A percentile compares a stretch with the other conserved stretches of the same genome.
phyloP scores from a whole-genome alignment of 1,284 basidiomycete genomes.

The Tilletia horrida region DNA sequence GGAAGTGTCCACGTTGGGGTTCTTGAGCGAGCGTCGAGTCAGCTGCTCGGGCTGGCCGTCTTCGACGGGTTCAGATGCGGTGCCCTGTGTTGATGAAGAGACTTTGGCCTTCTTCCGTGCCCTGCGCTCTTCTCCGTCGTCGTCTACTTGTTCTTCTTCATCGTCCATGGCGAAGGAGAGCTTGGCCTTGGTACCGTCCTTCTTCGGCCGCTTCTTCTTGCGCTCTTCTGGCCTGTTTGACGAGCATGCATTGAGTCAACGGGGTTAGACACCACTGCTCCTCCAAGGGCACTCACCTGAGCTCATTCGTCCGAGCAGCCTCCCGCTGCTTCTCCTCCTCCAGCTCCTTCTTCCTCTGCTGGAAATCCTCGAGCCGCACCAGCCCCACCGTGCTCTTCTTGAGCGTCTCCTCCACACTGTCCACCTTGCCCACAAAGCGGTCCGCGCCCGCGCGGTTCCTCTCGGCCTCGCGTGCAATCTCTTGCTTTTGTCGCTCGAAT shows the following conservation, averaged over 20 bases:
- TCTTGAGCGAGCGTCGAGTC: constrained; percentile 75
- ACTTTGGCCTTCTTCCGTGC: constrained; percentile 43
- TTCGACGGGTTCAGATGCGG: background rate
- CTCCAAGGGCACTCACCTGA: constrained; percentile 17
- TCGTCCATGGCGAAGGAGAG: constrained; percentile 71
- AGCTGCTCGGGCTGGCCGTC: background rate
- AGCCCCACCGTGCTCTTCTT: constrained; percentile 92
- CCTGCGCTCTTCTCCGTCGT: background rate
- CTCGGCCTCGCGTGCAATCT: constrained; percentile 62
- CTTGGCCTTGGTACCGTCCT: constrained; percentile 71
- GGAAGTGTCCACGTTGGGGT: constrained; percentile 93
- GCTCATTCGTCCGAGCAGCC: constrained; percentile 63
- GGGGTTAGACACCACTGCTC: background rate
- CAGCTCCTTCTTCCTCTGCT: constrained; percentile 70
- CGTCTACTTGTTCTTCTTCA: constrained; percentile 35
- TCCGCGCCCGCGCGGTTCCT: constrained; percentile 58
- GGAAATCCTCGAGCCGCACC: constrained; percentile 85
- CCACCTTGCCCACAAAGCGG: constrained; percentile 89
- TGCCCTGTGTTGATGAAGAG: background rate
- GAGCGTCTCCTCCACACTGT: constrained; percentile 88
- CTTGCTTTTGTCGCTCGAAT: constrained; percentile 81
- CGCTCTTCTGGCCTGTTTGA: constrained; percentile 57
- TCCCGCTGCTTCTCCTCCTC: constrained; percentile 88
- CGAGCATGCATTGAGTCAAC: too few relatives aligned
- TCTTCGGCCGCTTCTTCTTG: constrained; percentile 84